phyloP scores from a whole-genome alignment of 345 rosid species.

The Linum lewisii region DNA sequence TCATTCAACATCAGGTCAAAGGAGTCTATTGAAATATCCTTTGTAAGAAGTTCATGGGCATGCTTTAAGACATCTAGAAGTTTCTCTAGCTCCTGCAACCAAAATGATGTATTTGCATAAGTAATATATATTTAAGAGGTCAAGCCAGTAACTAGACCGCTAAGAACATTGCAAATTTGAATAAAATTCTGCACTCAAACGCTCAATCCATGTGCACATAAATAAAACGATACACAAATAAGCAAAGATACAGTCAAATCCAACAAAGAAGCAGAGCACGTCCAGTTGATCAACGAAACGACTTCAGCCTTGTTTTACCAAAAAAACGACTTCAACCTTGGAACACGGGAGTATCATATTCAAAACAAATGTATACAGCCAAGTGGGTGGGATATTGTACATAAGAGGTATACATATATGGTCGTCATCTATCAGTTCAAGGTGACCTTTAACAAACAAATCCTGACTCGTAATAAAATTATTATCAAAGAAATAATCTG shows the following conservation, averaged over 20 bases:
- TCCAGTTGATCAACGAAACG: not conserved
- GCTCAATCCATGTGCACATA: not conserved
- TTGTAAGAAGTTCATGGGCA: constrained; percentile 68
- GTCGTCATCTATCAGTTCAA: not conserved
- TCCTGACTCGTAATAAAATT: not conserved
- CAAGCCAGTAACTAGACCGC: no score
- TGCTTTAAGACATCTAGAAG: constrained; percentile 67
- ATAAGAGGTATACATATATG: no score
- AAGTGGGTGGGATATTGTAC: no score
- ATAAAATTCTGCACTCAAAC: not conserved
- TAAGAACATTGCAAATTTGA: not conserved
- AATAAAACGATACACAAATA: no score
- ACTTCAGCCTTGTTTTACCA: no score
- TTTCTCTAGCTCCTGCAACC: constrained; percentile 81
- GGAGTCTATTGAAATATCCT: constrained; percentile 73
- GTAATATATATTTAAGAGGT: no score
- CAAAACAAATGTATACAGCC: no score
- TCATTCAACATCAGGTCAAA: constrained; percentile 81
- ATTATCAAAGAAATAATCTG: constrained; percentile 8
- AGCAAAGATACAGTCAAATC: not conserved
- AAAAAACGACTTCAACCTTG: not conserved
- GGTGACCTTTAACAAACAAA: not conserved
- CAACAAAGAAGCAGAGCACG: not conserved
- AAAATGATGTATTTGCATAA: constrained; percentile 10
- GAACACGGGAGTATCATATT: not conserved